phyloP scores from a whole-genome alignment of 306 rosid species.

The Canavalia ensiformis region DNA sequence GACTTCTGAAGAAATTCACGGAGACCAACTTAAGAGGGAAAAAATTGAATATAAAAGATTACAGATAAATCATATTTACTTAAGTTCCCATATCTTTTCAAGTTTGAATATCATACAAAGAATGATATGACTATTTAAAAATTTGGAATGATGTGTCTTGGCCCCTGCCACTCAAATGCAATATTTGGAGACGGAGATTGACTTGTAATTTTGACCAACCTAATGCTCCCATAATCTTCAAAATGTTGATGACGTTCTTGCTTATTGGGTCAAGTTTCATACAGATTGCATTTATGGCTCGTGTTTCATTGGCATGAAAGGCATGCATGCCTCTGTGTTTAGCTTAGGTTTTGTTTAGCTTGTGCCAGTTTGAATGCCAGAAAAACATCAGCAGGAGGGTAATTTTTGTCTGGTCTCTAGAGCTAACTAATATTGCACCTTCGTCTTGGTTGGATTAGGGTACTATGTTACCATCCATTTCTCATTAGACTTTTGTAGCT shows the following conservation, averaged over 20 bases:
- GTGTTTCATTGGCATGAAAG: neutral
- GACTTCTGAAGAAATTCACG: neutral
- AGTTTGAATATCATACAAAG: slow-evolving; percentile 18
- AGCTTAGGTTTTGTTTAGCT: neutral
- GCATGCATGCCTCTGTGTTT: neutral
- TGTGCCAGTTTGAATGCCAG: neutral
- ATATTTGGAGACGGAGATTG: slow-evolving; percentile 18
- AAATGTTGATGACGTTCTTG: neutral
- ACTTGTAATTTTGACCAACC: neutral
- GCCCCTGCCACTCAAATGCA: neutral
- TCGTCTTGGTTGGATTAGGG: slow-evolving; percentile 12
- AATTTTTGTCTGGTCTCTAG: neutral
- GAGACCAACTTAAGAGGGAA: neutral
- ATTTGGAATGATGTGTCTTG: neutral
- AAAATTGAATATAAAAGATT: slow-evolving; percentile 9
- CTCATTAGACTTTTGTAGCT: neutral
- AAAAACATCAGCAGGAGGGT: neutral
- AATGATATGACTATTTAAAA: slow-evolving; percentile 6
- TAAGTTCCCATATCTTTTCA: neutral
- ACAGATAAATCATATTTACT: neutral
- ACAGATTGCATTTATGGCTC: slow-evolving; percentile 3
- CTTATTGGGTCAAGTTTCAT: neutral
- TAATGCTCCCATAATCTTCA: neutral
- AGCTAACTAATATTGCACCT: neutral
- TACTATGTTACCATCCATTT: slow-evolving; percentile 8